Evolutionary conservation across 805 yeast species (phyloP).

Genomic region (Candida alai): DNA sequence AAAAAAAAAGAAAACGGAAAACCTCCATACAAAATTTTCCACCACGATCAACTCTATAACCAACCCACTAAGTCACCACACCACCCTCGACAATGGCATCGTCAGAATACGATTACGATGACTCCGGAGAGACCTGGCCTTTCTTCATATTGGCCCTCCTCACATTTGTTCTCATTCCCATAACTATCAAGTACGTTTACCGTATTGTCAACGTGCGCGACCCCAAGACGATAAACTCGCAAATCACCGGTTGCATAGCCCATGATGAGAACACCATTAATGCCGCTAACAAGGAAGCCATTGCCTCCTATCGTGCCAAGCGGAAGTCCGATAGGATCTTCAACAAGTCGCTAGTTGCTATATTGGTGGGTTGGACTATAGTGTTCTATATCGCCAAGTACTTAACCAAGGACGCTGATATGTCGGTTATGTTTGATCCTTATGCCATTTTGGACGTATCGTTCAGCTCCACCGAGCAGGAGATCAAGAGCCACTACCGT

Average conservation of each 20-base stretch:
- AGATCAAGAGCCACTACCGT: slow-evolving; percentile 78
- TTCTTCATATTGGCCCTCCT: slow-evolving; percentile 75
- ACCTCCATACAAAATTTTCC: slow-evolving; percentile 1
- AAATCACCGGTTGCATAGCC: slow-evolving; percentile 27
- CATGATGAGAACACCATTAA: slow-evolving; percentile 34
- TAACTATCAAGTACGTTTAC: slow-evolving; percentile 38
- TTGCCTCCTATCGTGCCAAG: slow-evolving; percentile 24
- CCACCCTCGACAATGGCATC: slow-evolving; percentile 24
- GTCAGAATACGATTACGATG: slow-evolving; percentile 75
- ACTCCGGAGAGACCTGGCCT: slow-evolving; percentile 90
- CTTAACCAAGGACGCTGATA: slow-evolving; percentile 43
- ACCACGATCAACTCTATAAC: slow-evolving; percentile 1
- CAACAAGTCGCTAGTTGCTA: slow-evolving; percentile 30
- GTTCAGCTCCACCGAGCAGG: slow-evolving; percentile 64
- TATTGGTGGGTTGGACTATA: slow-evolving; percentile 58
- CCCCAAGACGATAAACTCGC: slow-evolving; percentile 16
- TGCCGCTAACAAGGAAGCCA: slow-evolving; percentile 20
- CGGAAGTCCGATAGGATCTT: slow-evolving; percentile 28
- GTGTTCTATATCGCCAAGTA: slow-evolving; percentile 39
- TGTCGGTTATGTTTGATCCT: slow-evolving; percentile 72
- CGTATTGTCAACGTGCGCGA: slow-evolving; percentile 17
- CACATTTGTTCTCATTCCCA: slow-evolving; percentile 64
- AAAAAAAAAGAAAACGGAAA: slow-evolving; percentile 2
- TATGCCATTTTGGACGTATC: slow-evolving; percentile 79
- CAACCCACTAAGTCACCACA: neutral